These are phyloP conservation scores for Citrus hindsii DNA, from an alignment of 345 rosid species.

Conservation along the genomic window DNA sequence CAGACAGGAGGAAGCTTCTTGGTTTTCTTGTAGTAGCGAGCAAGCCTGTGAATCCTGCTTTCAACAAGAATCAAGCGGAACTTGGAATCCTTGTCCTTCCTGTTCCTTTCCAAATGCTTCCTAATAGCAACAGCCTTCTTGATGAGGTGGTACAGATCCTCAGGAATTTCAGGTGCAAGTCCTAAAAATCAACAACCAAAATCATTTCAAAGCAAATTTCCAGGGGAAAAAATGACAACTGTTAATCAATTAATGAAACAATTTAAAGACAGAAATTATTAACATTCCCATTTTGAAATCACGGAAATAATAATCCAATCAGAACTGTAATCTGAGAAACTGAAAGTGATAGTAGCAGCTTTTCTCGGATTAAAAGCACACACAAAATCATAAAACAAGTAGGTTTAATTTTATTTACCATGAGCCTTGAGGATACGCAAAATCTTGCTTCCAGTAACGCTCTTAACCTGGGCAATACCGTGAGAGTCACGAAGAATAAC, in stretches of 20 bases:
- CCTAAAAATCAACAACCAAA: conserved; percentile 21
- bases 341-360: background rate
- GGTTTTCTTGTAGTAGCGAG: conserved; percentile 77
- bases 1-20: conserved; percentile 82
- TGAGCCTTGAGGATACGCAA: conserved; percentile 62
- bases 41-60: conserved; percentile 71
- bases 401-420: conserved; percentile 24
- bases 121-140: conserved; percentile 75
- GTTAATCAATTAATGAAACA: background rate
- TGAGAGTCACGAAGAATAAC: conserved; percentile 79
- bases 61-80: conserved; percentile 69
- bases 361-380: background rate
- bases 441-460: conserved; percentile 72
- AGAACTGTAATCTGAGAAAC: background rate
- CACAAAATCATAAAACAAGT: background rate
- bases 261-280: background rate
- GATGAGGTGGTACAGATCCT: conserved; percentile 69
- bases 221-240: background rate
- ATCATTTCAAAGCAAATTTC: background rate
- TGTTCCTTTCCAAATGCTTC: conserved; percentile 71
- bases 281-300: too few relatives aligned
- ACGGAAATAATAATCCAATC: background rate
- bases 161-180: conserved; percentile 68
- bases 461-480: conserved; percentile 66
- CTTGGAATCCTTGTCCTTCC: conserved; percentile 79